Evolutionary conservation across 176 grass and related monocot species (phyloP), one percentile per base, ranked within the genome.

Genomic region (Bothriochloa decipiens): DNA sequence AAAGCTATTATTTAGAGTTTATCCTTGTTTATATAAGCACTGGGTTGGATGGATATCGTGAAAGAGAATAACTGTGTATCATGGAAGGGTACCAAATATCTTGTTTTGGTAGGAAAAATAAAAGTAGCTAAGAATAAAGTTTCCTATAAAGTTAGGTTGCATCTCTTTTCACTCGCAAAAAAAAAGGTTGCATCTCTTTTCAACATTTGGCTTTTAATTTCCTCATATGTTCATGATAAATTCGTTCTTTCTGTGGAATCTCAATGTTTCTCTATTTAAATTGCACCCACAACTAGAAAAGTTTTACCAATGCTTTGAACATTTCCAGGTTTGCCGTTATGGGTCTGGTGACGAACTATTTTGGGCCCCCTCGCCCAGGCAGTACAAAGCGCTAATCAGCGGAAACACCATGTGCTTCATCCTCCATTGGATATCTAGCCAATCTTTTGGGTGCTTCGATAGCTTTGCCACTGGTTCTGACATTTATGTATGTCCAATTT

Each of bases 331-430:
- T 99, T 76, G 96, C 91, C 8, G 64, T 99, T 42, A 96, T 99
- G 96, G 96, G 96, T 28, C 84, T 99, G 85, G 87, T 99, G 77
- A 99, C 93, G 8, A 96, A 85, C 83, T 99, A 99, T 74, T 87
- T 99, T 49, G 96, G 93, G 0, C 93, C 95, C 23, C 20, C 92
- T 78, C 93, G 91, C 46, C 83, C 83, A 50, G 91, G 81, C 82
- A 88, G 74, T 42, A 67, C 72, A 76, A 90, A 88, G 71, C 61
- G 87, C 55, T 95, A 88, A 89, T 85, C 28, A 27, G 29, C 6
- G 41, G 79, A 57, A 65, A 50, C 12, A 7, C 32, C 68, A 39
- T 47, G 18, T 4, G 0, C 22, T 25, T 20, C 57, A 68, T 39
- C 1, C 28, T 41, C 20, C 43, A 61, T 60, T 63, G 13, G 23